Base-by-base conservation (phyloP, 352 stramenopile genomes). In the Peronospora farinosa region DNA sequence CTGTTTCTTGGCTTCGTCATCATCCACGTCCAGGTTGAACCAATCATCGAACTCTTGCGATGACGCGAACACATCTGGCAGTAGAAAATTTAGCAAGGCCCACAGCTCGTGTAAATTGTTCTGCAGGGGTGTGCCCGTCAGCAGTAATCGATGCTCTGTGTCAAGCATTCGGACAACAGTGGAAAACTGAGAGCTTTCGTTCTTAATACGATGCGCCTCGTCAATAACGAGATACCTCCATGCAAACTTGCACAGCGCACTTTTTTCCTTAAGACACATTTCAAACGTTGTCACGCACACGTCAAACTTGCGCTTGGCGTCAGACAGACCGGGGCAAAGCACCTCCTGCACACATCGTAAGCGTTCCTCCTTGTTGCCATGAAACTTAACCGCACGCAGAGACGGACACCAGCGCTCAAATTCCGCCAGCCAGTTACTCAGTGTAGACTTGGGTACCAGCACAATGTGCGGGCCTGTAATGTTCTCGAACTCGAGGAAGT, bases 281-380 rank as follows among this genome's bases (percentile, higher is more conserved):
- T 98, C 95, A 53, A 98, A 99, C 1, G 91, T 98, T 4, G 96
- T 99, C 36, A 99, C 81, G 40, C 98, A 94, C 12, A 99, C 78
- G 21, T 97, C 95, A 54, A 98, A 98, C 42, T 97, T 91, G 48
- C 95, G 87, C 54, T 95, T 86, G 32, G 93, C 81, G 50, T 97
- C 88, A 4, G 76, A 65, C n/a, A 88, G 52, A 15, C 84, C 81
- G 1, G 84, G 84, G 21, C 78, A 91, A 10, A 98, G 55, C 36
- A 98, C 85, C 44, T 98, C 76, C 32, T 88, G 65, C 12, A 96
- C 80, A 12, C 92, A 73, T 12, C 81, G 73, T 47, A 86, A 67
- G 7, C 92, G 79, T 42, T 98, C 91, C 9, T 88, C 69, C 23
- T 95, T 92, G 58, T 92, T 86, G 28, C 87, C 82, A 59, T 98